phyloP scores from a whole-genome alignment of 768 basidiomycete genomes.

The Mycena indigotica region DNA sequence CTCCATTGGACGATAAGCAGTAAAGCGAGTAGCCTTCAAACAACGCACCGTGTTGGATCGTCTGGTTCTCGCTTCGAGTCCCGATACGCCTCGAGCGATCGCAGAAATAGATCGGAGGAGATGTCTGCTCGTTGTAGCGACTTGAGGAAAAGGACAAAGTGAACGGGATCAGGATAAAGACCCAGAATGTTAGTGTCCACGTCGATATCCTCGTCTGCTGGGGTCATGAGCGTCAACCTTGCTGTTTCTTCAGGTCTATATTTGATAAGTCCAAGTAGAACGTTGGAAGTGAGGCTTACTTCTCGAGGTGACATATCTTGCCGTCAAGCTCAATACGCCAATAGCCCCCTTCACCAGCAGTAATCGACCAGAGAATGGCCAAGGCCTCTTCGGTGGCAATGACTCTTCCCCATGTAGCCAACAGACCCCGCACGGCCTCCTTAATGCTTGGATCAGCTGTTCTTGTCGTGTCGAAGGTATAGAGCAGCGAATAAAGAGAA shows the following conservation, averaged over 20 bases:
- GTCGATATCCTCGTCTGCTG: conserved; percentile 52
- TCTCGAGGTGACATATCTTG: conserved; percentile 42
- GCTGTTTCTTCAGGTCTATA: conserved; percentile 29
- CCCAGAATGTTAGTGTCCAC: conserved; percentile 60
- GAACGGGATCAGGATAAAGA: conserved; percentile 74
- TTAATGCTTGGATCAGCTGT: conserved; percentile 66
- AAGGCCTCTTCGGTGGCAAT: conserved; percentile 54
- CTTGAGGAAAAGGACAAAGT: conserved; percentile 69
- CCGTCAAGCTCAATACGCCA: conserved; percentile 65
- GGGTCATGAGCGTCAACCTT: conserved; percentile 50
- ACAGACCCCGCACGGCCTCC: conserved; percentile 58
- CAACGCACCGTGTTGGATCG: conserved; percentile 57
- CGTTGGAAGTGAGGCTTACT: conserved; percentile 38
- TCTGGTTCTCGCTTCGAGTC: conserved; percentile 39
- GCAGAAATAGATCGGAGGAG: conserved; percentile 72
- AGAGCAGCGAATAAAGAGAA: conserved; percentile 64
- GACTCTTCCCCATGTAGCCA: conserved; percentile 78
- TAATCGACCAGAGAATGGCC: conserved; percentile 59
- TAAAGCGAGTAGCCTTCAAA: background rate
- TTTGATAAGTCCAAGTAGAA: conserved; percentile 4
- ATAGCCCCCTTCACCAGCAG: conserved; percentile 48
- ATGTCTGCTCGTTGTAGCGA: conserved; percentile 68
- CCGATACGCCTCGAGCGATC: conserved; percentile 71
- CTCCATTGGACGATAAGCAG: conserved; percentile 35
- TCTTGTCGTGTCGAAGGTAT: conserved; percentile 53